These are phyloP conservation scores for Ophiocordyceps camponoti-rufipedis DNA, from an alignment of 2,329 filamentous ascomycete genomes.

Conservation along the genomic window DNA sequence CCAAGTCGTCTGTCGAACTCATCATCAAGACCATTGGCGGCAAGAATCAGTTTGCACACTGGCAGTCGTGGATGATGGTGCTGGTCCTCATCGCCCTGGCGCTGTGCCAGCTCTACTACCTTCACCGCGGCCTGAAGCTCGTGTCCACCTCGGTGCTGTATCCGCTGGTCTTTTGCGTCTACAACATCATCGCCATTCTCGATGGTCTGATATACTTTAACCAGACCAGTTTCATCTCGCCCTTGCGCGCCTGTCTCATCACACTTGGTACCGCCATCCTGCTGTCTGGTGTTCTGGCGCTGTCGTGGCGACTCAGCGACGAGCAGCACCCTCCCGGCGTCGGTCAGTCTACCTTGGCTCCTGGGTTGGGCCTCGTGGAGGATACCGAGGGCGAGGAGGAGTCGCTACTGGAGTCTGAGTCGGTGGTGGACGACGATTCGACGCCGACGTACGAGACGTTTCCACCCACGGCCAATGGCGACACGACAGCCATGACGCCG, in stretches of 20 bases:
- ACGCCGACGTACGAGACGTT: constrained; percentile 30
- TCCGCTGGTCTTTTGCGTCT: constrained; percentile 93
- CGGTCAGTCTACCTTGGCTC: constrained; percentile 53
- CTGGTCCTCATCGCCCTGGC: constrained; percentile 65
- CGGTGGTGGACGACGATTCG: constrained; percentile 22
- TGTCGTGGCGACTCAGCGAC: constrained; percentile 86
- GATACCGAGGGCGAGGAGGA: constrained; percentile 45
- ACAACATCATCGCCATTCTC: constrained; percentile 96
- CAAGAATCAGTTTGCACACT: constrained; percentile 84
- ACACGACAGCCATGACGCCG: constrained; percentile 19
- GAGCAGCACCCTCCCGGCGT: constrained; percentile 44
- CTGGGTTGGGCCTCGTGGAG: constrained; percentile 67
- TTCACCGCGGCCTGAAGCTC: constrained; percentile 83
- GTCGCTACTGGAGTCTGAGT: constrained; percentile 30
- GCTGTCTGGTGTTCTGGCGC: constrained; percentile 69
- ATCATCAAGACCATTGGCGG: constrained; percentile 73
- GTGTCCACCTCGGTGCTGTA: constrained; percentile 93
- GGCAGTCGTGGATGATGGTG: constrained; percentile 88
- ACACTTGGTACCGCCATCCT: constrained; percentile 74
- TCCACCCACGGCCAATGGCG: constrained; percentile 14
- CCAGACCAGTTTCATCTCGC: constrained; percentile 63
- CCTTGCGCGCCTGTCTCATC: constrained; percentile 63
- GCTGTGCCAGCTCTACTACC: constrained; percentile 81
- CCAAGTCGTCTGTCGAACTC: constrained; percentile 91
- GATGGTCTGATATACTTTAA: constrained; percentile 95